Evolutionary conservation across 75 land plant genomes (phyloP).

Genomic region (Cunninghamia lanceolata): DNA sequence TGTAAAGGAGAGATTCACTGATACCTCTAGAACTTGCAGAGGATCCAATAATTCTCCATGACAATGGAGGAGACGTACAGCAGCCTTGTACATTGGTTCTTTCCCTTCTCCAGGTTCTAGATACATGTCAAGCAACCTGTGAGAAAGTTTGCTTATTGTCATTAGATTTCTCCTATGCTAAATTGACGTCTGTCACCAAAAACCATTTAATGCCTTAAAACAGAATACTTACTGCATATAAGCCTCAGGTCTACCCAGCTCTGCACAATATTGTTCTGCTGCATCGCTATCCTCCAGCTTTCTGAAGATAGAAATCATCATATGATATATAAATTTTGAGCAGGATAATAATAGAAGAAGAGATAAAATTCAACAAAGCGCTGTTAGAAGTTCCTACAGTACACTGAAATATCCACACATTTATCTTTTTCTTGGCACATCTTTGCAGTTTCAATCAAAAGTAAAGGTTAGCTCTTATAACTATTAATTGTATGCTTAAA

Average conservation of each 20-base stretch:
- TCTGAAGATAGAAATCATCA: constrained; percentile 28
- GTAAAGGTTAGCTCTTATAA: background rate
- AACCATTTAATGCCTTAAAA: background rate
- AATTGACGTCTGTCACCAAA: background rate
- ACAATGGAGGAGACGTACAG: constrained; percentile 89
- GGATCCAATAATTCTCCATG: constrained; percentile 97
- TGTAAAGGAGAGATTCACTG: background rate
- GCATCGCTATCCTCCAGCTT: constrained; percentile 96
- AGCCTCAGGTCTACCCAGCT: constrained; percentile 95
- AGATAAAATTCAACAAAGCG: background rate
- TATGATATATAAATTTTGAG: background rate
- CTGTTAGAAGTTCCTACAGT: background rate
- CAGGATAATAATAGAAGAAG: background rate
- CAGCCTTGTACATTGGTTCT: constrained; percentile 95
- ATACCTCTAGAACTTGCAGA: constrained; percentile 91
- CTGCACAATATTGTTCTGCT: constrained; percentile 91
- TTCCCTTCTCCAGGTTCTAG: constrained; percentile 90
- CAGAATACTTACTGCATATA: constrained; percentile 78
- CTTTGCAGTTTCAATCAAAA: background rate
- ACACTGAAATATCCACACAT: background rate
- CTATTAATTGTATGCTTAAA: background rate
- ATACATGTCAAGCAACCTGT: constrained; percentile 93
- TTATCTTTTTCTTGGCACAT: background rate
- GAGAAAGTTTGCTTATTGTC: background rate
- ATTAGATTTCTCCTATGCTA: background rate